Evolutionary conservation across 441 rosid species (phyloP).

Genomic region (Populus hybrid): DNA sequence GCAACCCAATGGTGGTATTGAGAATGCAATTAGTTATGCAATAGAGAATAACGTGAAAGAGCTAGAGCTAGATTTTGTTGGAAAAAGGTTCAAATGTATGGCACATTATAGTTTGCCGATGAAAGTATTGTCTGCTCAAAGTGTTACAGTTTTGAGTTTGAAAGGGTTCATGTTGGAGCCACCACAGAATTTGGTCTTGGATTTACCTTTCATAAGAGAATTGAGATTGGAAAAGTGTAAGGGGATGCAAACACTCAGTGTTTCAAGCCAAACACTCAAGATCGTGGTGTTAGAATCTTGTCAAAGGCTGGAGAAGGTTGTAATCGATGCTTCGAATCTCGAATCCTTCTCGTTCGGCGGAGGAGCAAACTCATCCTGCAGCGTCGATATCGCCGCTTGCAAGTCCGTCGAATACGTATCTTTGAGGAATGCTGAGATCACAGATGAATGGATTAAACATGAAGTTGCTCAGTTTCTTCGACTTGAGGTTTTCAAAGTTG

Average conservation of each 20-base stretch:
- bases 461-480: neutral
- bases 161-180: slow-evolving; percentile 1
- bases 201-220: neutral
- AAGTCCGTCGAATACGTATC: neutral
- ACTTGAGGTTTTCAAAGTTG: slow-evolving; percentile 12
- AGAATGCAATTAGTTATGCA: slow-evolving; percentile 1
- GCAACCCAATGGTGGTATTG: neutral
- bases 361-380: neutral
- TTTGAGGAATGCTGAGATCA: neutral
- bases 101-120: neutral
- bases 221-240: neutral
- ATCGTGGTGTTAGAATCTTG: neutral
- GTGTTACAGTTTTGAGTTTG: slow-evolving; percentile 2
- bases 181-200: neutral
- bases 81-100: neutral
- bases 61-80: neutral
- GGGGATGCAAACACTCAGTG: neutral
- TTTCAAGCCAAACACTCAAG: slow-evolving; percentile 2
- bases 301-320: neutral
- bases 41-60: neutral
- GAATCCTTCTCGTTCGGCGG: neutral
- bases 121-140: neutral
- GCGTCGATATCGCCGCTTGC: neutral
- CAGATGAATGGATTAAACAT: slow-evolving; percentile 5
- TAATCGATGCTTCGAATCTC: neutral